phyloP scores from a whole-genome alignment of 129 eudicot species.

The Flaveria robusta region DNA sequence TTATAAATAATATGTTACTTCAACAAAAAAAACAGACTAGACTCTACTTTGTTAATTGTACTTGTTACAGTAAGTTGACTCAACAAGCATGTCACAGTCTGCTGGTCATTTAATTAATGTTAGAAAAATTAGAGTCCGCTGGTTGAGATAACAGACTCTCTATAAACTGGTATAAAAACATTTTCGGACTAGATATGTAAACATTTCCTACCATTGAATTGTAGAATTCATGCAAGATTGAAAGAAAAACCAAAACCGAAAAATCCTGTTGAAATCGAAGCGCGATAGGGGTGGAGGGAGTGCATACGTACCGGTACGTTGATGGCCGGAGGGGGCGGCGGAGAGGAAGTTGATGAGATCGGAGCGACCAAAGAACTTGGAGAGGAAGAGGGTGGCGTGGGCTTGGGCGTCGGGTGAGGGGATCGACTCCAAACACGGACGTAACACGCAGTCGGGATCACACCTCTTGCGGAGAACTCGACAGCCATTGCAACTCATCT shows the following conservation, averaged over 20 bases:
- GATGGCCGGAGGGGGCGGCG: constrained; percentile 43
- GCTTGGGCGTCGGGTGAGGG: constrained; percentile 57
- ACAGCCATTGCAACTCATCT: constrained; percentile 95
- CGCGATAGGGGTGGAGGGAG: too few species aligned
- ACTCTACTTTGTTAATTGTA: too few species aligned
- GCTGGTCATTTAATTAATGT: too few species aligned
- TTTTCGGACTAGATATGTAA: too few species aligned
- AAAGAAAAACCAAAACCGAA: background rate
- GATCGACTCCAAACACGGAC: constrained; percentile 69
- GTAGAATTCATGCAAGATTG: constrained; percentile 9
- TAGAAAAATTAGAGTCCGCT: too few species aligned
- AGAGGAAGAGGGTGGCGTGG: constrained; percentile 74
- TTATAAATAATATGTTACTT: too few species aligned
- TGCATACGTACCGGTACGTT: constrained; percentile 45
- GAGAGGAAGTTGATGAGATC: constrained; percentile 70
- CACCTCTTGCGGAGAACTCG: constrained; percentile 65
- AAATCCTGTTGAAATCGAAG: background rate
- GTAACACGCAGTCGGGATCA: constrained; percentile 48
- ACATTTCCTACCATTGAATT: background rate
- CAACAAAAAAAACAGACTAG: too few species aligned
- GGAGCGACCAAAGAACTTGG: constrained; percentile 85
- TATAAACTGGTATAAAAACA: too few species aligned
- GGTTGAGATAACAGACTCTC: too few species aligned
- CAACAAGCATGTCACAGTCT: too few species aligned
- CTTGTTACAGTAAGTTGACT: too few species aligned